Percentiles rank a stretch among this genome's conserved stretches.
Evolutionary conservation across 352 stramenopile genomes (phyloP).

Genomic region (Saprolegnia diclina): DNA sequence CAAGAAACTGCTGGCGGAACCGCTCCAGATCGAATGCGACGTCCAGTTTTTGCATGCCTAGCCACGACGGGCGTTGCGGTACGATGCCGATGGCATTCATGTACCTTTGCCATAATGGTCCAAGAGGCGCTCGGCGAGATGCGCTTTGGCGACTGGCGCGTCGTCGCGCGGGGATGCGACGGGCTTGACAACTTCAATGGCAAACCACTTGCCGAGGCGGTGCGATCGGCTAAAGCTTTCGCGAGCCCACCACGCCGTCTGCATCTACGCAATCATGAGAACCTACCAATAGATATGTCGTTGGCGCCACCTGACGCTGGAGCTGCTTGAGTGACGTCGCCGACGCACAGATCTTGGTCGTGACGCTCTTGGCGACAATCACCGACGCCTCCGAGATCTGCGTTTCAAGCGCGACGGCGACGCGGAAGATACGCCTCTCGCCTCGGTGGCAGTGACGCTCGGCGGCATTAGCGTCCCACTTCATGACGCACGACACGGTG

Average conservation of each 20-base stretch:
- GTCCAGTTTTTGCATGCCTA: constrained; percentile 44
- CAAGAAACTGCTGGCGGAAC: constrained; percentile 52
- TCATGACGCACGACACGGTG: constrained; percentile 7
- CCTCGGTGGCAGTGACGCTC: constrained; percentile 36
- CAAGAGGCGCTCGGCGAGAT: constrained; percentile 1
- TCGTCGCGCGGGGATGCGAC: constrained; percentile 10
- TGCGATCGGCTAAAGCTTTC: constrained; percentile 72
- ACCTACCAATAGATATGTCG: constrained; percentile 31
- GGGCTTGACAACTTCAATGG: constrained; percentile 35
- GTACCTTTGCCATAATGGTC: constrained; percentile 1
- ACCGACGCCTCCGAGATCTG: constrained; percentile 45
- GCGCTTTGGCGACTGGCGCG: constrained; percentile 19
- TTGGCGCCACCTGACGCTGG: not conserved
- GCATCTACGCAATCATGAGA: constrained; percentile 27
- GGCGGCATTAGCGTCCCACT: constrained; percentile 2
- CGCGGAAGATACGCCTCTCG: constrained; percentile 49
- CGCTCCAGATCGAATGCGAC: constrained; percentile 50
- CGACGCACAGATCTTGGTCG: constrained; percentile 50
- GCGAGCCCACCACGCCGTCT: constrained; percentile 68
- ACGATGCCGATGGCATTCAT: not conserved
- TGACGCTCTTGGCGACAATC: constrained; percentile 62
- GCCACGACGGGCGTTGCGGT: not conserved
- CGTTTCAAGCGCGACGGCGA: constrained; percentile 51
- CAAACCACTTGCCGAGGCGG: constrained; percentile 70
- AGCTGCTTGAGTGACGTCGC: constrained; percentile 43